Base-by-base conservation (phyloP, 23 red algal genomes). In the Gracilaria caudata region DNA sequence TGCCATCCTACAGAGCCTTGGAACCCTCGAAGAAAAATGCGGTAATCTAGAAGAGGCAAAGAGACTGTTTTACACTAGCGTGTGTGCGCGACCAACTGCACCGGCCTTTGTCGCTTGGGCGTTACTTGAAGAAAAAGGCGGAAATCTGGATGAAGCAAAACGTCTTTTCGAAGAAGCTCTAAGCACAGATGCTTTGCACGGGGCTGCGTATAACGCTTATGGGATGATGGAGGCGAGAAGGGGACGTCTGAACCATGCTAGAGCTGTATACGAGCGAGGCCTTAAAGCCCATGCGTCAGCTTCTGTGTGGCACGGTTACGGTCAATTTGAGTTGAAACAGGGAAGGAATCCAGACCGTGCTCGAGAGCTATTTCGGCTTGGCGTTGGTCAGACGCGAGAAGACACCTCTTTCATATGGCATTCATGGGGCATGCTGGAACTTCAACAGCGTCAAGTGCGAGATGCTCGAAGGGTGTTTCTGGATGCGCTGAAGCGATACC, bases 101-200 rank as follows among this genome's bases (percentile, higher is more conserved):
- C 90, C 94, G 4, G 93, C 97, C 7, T 95, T 95, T 68, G 97
- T 99, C 9, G 97, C 97, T 3, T 99, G 97, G 96, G 97, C 97
- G 8, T 64, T 95, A 41, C 66, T 99, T 28, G 93, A 99, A 80
- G 93, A 94, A 26, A 60, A 73, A 38, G 60, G 79, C 40, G 83
- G 77, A 6, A 66, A 82, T 29, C 49, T 74, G 11, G 88, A 91
- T 40, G 78, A 80, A 46, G 97, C 97, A 47, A 80, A 87, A 30
- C 36, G 54, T 33, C 83, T 99, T 30, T 99, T 99, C 33, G 81
- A 95, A 60, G 73, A 79, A 37, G 93, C 93, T 3, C 58, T 99
- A 3, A 61, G 32, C 19, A 77, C 78, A 20, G 97, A 99, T 83
- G 59, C 77, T 4, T 33, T 89, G 74, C 97, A 99, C 72, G 89